phyloP scores from a whole-genome alignment of 2,329 filamentous ascomycete genomes.

The Phoma herbarum region DNA sequence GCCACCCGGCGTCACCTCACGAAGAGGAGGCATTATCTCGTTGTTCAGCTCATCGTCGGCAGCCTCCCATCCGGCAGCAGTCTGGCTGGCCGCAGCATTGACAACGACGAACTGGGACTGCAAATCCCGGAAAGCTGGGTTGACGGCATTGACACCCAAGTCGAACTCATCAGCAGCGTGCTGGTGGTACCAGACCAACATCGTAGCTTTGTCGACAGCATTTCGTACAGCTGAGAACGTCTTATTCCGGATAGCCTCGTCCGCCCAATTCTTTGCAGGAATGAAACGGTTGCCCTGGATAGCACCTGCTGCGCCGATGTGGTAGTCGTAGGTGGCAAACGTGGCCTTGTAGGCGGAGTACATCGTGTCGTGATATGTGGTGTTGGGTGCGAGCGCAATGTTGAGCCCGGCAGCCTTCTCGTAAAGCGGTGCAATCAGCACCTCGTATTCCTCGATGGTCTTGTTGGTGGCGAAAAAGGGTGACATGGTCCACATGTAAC shows the following conservation, averaged over 20 bases:
- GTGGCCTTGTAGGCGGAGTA: constrained; percentile 45
- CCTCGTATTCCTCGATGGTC: constrained; percentile 35
- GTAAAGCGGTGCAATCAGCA: constrained; percentile 37
- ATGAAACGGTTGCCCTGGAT: constrained; percentile 49
- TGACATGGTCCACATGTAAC: constrained; percentile 38
- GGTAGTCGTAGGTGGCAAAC: constrained; percentile 34
- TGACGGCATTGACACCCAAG: constrained; percentile 39
- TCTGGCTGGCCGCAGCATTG: constrained; percentile 29
- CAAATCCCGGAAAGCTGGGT: constrained; percentile 43
- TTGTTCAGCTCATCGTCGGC: constrained; percentile 29
- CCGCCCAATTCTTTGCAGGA: constrained; percentile 43
- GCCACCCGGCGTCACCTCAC: constrained; percentile 33
- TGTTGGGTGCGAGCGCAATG: constrained; percentile 37
- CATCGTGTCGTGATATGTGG: constrained; percentile 36
- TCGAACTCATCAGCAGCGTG: constrained; percentile 31
- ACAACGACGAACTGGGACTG: constrained; percentile 37
- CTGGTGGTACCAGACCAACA: constrained; percentile 40
- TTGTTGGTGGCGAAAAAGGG: constrained; percentile 43
- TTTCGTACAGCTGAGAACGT: constrained; percentile 38
- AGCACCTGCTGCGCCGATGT: constrained; percentile 42
- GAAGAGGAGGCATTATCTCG: constrained; percentile 37
- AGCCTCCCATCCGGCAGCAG: constrained; percentile 35
- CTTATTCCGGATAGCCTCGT: constrained; percentile 36
- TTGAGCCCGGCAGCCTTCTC: constrained; percentile 33
- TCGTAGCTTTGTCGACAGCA: constrained; percentile 33